Base-by-base conservation (phyloP, 352 stramenopile genomes). In the Bremia lactucae region DNA sequence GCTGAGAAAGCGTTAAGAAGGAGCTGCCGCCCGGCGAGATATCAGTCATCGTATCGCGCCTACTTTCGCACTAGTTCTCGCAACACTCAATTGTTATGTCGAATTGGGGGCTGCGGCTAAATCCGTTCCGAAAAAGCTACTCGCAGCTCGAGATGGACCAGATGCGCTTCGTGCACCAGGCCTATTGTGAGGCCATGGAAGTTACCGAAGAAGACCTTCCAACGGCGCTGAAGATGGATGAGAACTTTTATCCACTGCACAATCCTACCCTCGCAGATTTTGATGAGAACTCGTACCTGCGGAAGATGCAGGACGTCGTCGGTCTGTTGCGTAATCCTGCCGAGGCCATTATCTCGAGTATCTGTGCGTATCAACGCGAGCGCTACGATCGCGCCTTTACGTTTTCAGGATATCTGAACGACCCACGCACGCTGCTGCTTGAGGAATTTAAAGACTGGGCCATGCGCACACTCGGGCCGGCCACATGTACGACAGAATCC, bases 371-470 rank as follows among this genome's bases (percentile, higher is more conserved):
- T 45, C 78, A 91, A 49, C 57, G 67, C 18, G 78, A 90, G 43
- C 65, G 78, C 6, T 79, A 85, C 35, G 78, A 90, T 44, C 72
- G 78, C 1, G 59, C 52, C n/a, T 85, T 86, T 46, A 62, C 66
- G 4, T 83, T 87, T 37, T 74, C 70, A 2, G 71, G 72, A n/a
- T 91, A 91, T 42, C 51, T 91, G 38, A 88, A 91, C 31, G 78
- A 91, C 45, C 78, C 78, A 15, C 71, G 78, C 3, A 91, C 73
- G 20, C 39, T 91, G 28, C 26, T 91, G n/a, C 67, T 91, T 0
- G 78, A 91, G 34, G 78, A 91, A 42, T 86, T 91, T 34, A 91
- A 91, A 49, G 72, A 86, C 51, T 91, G 78, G 78, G 68, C 75
- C 16, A 85, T 91, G 71, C 72, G 77, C 1, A 81, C 76, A 31